Conservation (phyloP, 1,284 basidiomycete species). For the Ganoderma sp. region DNA sequence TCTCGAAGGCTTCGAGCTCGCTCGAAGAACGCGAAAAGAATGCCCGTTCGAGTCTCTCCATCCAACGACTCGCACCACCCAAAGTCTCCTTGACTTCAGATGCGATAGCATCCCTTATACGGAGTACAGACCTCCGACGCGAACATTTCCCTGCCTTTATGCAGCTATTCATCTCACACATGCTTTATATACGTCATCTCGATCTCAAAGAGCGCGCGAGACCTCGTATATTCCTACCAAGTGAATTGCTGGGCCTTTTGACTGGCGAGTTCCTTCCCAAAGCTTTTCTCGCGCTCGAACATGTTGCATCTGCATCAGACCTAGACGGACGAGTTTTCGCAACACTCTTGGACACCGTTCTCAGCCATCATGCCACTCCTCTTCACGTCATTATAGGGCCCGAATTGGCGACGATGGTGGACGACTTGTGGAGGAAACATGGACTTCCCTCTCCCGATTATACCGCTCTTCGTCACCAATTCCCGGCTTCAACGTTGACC, state of each 20-base stretch:
- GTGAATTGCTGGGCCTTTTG: conserved; percentile 41
- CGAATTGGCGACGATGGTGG: conserved; percentile 34
- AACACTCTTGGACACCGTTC: conserved; percentile 45
- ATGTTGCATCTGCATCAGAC: conserved; percentile 32
- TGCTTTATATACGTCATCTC: conserved; percentile 48
- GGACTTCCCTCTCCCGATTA: conserved; percentile 31
- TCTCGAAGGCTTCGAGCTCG: conserved; percentile 17
- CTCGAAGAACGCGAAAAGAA: conserved; percentile 26
- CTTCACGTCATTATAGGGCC: conserved; percentile 42
- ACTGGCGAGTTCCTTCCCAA: conserved; percentile 46
- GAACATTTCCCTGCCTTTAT: conserved; percentile 20
- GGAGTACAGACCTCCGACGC: background rate
- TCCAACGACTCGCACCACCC: conserved; percentile 2
- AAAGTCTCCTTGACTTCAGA: conserved; percentile 19
- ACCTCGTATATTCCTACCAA: conserved; percentile 38
- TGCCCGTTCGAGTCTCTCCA: conserved; percentile 8
- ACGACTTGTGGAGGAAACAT: conserved; percentile 35
- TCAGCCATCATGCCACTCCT: conserved; percentile 33
- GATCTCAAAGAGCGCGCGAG: conserved; percentile 53
- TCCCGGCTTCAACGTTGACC: conserved; percentile 11
- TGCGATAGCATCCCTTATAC: conserved; percentile 10
- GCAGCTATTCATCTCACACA: conserved; percentile 48
- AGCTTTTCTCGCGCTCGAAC: conserved; percentile 44
- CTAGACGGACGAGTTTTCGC: conserved; percentile 60
- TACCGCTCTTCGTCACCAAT: conserved; percentile 18